phyloP scores from a whole-genome alignment of 768 basidiomycete genomes.

The Pholiota conissans region DNA sequence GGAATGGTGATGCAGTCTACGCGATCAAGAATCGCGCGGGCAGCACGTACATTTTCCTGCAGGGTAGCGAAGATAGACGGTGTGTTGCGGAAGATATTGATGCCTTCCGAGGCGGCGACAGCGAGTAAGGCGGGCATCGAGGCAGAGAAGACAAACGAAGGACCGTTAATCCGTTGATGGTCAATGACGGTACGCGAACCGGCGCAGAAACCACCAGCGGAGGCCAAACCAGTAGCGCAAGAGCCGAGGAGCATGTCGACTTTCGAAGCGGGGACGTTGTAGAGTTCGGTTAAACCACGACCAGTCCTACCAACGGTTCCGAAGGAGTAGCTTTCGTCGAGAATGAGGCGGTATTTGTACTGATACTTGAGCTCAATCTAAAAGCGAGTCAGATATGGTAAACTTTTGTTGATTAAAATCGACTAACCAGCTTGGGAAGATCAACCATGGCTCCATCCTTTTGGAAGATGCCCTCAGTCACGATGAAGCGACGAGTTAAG shows the following conservation, averaged over 20 bases:
- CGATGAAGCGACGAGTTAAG: constrained; percentile 89
- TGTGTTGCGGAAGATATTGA: constrained; percentile 72
- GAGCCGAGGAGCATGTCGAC: constrained; percentile 97
- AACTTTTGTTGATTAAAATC: background rate
- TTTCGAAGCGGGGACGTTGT: constrained; percentile 86
- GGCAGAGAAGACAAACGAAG: constrained; percentile 95
- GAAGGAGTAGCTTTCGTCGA: constrained; percentile 94
- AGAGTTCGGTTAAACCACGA: constrained; percentile 92
- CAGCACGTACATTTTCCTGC: constrained; percentile 76
- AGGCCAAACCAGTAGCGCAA: constrained; percentile 77
- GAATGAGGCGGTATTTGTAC: constrained; percentile 92
- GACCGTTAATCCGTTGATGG: constrained; percentile 97
- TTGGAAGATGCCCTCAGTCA: constrained; percentile 97
- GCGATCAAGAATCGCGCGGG: constrained; percentile 80
- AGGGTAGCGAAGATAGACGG: constrained; percentile 76
- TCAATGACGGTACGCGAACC: constrained; percentile 80
- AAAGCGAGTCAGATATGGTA: background rate
- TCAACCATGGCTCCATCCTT: constrained; percentile 92
- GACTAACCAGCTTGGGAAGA: constrained; percentile 83
- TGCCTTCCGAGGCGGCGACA: constrained; percentile 84
- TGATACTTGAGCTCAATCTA: constrained; percentile 94
- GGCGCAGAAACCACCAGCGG: constrained; percentile 94
- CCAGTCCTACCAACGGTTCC: constrained; percentile 92
- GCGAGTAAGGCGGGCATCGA: constrained; percentile 89
- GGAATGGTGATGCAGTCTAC: constrained; percentile 82